These are phyloP conservation scores for Colletotrichum eremochloae DNA, from an alignment of 2,329 filamentous ascomycete species.

Conservation along the genomic window DNA sequence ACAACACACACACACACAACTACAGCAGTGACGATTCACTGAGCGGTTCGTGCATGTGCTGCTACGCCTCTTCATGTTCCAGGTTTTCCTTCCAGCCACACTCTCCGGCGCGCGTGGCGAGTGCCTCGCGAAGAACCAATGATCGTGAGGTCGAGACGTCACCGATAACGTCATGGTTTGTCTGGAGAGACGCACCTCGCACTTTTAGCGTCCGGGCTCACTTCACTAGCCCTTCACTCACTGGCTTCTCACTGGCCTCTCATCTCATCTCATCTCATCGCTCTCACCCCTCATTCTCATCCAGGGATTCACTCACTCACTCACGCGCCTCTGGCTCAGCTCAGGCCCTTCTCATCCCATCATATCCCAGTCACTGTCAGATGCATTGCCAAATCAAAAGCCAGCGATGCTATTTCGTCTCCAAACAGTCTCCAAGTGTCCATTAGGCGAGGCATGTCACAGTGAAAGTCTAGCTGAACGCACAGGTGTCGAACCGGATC, in stretches of 20 bases:
- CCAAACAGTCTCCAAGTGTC: too few species aligned
- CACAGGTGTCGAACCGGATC: background rate
- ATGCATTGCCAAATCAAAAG: background rate
- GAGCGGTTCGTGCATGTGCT: constrained; percentile 32
- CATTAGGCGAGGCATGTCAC: constrained; percentile 10
- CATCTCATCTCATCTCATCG: background rate
- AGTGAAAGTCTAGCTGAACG: background rate
- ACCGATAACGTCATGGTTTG: constrained; percentile 40
- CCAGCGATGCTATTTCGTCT: background rate
- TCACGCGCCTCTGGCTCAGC: background rate
- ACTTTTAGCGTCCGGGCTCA: constrained; percentile 5
- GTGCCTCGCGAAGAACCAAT: constrained; percentile 39
- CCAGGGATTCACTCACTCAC: constrained; percentile 1
- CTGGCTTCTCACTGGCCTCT: background rate
- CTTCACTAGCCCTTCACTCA: background rate
- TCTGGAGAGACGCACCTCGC: background rate
- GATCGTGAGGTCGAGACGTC: constrained; percentile 33
- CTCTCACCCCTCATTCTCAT: constrained; percentile 1
- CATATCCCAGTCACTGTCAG: background rate
- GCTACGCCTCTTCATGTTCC: constrained; percentile 24
- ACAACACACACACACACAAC: background rate
- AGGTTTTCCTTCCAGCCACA: constrained; percentile 42
- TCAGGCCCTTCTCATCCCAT: background rate
- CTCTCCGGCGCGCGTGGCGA: constrained; percentile 36
- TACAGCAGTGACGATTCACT: constrained; percentile 35